Base-by-base conservation (phyloP, 345 rosid genomes). In the Barbarea vulgaris region DNA sequence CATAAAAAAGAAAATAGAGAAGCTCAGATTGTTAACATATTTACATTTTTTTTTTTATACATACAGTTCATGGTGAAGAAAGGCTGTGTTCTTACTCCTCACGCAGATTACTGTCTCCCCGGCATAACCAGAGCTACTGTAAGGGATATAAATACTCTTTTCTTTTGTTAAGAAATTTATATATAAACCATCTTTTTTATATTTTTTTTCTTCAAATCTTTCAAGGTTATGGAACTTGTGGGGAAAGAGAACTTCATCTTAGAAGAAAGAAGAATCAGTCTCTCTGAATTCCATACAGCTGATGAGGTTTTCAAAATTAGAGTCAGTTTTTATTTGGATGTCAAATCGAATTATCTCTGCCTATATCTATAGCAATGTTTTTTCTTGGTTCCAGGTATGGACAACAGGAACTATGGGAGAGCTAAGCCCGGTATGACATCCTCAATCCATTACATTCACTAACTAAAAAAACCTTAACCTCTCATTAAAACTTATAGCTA, bases 401-500 rank as follows among this genome's bases (percentile, higher is more conserved):
- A 91, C 97, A 19, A 93, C 97, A 0, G 97, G 98, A 79, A 91
- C 96, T 8, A 91, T 89, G 97, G 96, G 98, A 81, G 98, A 93
- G 79, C 82, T 91, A 51, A 89, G 88, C 27, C 96, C 93, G 65
- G 96, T 86, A 75, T 81, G 90, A 39, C 53, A 51, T 50, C 11
- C n/a, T 51, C 51, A 8, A 10, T 34, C 52, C 11, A 2, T 59
- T 7, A 34, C 21, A 70, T 39, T 17, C 14, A 57, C 39, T 18
- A 39, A n/a, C 14, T 36, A 0, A 13, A 4, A 27, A 27, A 28
- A 28, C 30, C 6, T 5, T 37, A 37, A 37, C 15, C 12, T 37
- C 4, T 37, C 15, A 37, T 37, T 0, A 41, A 41, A 41, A 60
- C 37, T 46, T 33, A 21, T 59, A 33, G 11, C 50, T 52, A 27